Conservation (phyloP, 257 asterid genomes). For the Solanum virginianum region DNA sequence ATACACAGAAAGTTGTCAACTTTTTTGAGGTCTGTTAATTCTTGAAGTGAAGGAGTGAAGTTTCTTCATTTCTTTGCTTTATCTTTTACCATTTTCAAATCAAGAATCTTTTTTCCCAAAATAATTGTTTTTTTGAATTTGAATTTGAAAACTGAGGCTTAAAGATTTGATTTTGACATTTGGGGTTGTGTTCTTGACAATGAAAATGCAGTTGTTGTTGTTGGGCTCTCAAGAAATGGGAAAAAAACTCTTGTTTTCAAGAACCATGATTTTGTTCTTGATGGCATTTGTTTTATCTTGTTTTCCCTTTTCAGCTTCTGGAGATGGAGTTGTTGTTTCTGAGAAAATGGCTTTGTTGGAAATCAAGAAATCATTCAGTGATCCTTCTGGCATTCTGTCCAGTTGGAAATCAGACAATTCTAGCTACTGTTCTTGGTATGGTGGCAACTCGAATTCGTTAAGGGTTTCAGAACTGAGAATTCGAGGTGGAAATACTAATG, state of each 20-base stretch:
- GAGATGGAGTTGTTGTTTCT: slow-evolving; percentile 11
- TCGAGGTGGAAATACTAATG: slow-evolving; percentile 46
- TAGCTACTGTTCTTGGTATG: slow-evolving; percentile 69
- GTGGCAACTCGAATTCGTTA: slow-evolving; percentile 50
- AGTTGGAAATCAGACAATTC: slow-evolving; percentile 39
- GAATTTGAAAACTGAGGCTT: background rate
- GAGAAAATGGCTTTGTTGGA: slow-evolving; percentile 80
- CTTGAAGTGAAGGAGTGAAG: background rate
- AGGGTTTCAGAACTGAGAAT: slow-evolving; percentile 64
- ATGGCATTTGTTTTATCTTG: slow-evolving; percentile 31
- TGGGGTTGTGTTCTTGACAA: background rate
- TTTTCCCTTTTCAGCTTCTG: slow-evolving; percentile 28
- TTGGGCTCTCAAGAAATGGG: background rate
- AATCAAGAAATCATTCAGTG: slow-evolving; percentile 57
- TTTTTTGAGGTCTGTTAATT: background rate
- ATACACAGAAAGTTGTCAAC: background rate
- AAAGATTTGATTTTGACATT: background rate
- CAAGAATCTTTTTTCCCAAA: background rate
- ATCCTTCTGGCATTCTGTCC: slow-evolving; percentile 46
- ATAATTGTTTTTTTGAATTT: background rate
- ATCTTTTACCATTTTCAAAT: background rate
- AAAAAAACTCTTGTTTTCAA: background rate
- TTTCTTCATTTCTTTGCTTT: background rate
- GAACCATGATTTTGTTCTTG: slow-evolving; percentile 3
- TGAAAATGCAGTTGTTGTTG: background rate